Evolutionary conservation across 139 green algal genomes (phyloP), one percentile per base, ranked within the genome.

Genomic region (Choricystis sp.): DNA sequence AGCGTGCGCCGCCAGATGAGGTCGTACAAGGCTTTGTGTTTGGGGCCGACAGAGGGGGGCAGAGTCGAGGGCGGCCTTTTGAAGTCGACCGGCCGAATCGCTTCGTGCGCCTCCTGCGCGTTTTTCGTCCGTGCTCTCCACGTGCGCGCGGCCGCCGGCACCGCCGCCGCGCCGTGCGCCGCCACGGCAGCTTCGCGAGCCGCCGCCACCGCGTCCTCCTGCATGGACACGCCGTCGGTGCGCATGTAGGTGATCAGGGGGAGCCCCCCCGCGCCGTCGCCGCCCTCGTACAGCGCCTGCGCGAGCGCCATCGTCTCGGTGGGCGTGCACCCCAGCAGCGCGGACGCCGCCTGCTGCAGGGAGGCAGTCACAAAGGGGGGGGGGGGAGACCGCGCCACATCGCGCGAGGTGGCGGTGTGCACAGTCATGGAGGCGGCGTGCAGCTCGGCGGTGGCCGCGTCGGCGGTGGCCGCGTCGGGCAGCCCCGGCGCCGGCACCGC

Each of bases 181-280:
- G 61, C 40, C 26, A 4, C 49, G 4, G 82, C 73, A 1, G 72
- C 55, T 1, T 25, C 40, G 1, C 86, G 58, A 3, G 92, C 70
- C 16, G 62, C 70, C 1, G 73, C 30, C 0, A 85, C 56, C 0
- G 81, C 79, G 22, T 81, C 61, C 0, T 67, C 23, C 0, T 70
- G 73, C 14, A 96, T 66, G 29, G 72, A 59, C 22, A 86, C 67
- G 40, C 89, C 81, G 70, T 98, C 91, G 0, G 90, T 97, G 31
- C 91, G 79, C 82, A 95, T 94, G 80, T 98, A 98, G 1, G 89
- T 95, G 80, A 98, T 96, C 2, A 96, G 73, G 16, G 87, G 87
- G 56, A 87, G 79, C 52, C 76, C 76, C 73, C 71, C 60, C 56
- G 2, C 62, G 9, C 9, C 40, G 40, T 52, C 40, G 9, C 70